Base-by-base conservation (phyloP, 2,329 filamentous ascomycete genomes). In the Dactylellina sp. region DNA sequence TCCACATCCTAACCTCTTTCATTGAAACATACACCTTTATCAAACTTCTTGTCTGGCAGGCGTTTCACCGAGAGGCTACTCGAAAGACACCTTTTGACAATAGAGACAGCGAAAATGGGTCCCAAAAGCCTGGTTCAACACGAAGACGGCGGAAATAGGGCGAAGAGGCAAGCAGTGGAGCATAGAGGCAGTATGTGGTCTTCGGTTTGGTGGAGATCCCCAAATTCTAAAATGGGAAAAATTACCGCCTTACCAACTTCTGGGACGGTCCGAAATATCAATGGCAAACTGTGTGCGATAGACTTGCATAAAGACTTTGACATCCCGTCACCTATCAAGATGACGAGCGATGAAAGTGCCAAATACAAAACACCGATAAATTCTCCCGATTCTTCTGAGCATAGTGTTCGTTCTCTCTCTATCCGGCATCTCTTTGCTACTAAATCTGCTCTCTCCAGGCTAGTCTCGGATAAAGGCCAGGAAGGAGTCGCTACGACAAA, bases 11-110 rank as follows among this genome's bases (percentile, higher is more conserved):
- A 1, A 65, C 66, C 20, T 61, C 61, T 14, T 18, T 61, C 70
- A 74, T 66, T 57, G 70, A 74, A 62, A 74, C 70, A 25, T 62
- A 60, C 55, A 74, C 70, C n/a, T 74, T 74, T 25, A 32, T 74
- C 61, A 74, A 74, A 37, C 47, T 74, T 0, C 47, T 74, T n/a
- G 12, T 74, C 40, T 65, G 70, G 55, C 55, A 65, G 14, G 35
- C 49, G 20, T 65, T 74, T 35, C 55, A 74, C 28, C 52, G 56
- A 9, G 44, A 66, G 18, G 68, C 44, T 28, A 72, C 68, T 5
- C 59, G 47, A n/a, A 72, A 72, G n/a, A 59, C 46, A 3, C 59
- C 59, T 5, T 65, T 53, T 37, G 59, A 65, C 25, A 44, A 60
- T 16, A 44, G 16, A 16, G n/a, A 68, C 22, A 37, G 20, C 14